These are phyloP conservation scores for Kwoniella shivajii DNA, from an alignment of 1,284 basidiomycete species.

Conservation along the genomic window DNA sequence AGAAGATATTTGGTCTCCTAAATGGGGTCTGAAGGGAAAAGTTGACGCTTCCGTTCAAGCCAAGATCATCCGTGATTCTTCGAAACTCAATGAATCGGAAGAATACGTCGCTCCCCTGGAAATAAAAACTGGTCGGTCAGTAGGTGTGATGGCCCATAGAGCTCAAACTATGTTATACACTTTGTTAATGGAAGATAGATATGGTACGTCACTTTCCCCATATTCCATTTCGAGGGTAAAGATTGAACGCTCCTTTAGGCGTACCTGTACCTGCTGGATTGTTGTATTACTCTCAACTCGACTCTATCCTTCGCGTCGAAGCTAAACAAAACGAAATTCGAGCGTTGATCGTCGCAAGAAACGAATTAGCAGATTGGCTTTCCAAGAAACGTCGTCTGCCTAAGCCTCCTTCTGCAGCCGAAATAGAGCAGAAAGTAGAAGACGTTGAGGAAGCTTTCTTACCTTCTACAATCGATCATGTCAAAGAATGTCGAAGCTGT, in stretches of 20 bases:
- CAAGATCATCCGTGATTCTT: constrained; percentile 56
- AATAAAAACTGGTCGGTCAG: constrained; percentile 87
- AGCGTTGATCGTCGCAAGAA: constrained; percentile 77
- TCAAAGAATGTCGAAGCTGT: constrained; percentile 75
- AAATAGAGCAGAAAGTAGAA: background rate
- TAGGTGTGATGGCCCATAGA: constrained; percentile 83
- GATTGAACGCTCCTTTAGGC: constrained; percentile 17
- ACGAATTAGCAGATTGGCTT: constrained; percentile 81
- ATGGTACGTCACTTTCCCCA: constrained; percentile 57
- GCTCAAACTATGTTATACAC: constrained; percentile 99
- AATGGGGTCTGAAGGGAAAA: constrained; percentile 93
- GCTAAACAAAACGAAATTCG: constrained; percentile 78
- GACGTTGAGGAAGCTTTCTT: constrained; percentile 61
- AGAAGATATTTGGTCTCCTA: constrained; percentile 96
- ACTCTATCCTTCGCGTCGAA: constrained; percentile 81
- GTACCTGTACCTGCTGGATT: constrained; percentile 65
- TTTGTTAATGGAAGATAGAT: constrained; percentile 85
- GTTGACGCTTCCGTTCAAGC: constrained; percentile 86
- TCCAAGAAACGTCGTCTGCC: constrained; percentile 33
- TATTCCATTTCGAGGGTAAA: background rate
- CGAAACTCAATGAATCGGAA: constrained; percentile 37
- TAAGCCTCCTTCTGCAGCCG: background rate
- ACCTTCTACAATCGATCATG: constrained; percentile 84
- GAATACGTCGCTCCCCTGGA: constrained; percentile 69
- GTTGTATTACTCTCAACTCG: constrained; percentile 90